Evolutionary conservation across 805 yeast species (phyloP), one percentile per base, ranked within the genome.

Genomic region (Cyberlindnera maclurae): DNA sequence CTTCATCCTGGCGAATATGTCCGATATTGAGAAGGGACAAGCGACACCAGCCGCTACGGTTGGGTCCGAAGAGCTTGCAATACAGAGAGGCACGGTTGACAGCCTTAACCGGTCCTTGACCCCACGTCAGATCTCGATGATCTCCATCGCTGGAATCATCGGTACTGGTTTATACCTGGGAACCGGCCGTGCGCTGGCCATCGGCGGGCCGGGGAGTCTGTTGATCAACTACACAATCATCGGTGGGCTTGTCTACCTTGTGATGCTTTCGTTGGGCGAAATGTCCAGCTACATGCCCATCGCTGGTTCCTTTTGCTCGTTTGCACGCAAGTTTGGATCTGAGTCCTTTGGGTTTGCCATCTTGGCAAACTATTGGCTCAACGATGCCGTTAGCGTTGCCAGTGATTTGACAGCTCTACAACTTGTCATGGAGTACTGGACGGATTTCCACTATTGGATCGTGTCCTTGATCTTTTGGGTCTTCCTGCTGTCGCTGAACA

Each of bases 111-210:
- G 62, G 41, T 55, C 60, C 4, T 51, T 63, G 28, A 46, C 58
- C 28, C 58, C 61, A 20, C 56, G 73, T 33, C 88, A 81, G 47
- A 73, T 80, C 44, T 71, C 77, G 43, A 75, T 83, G 82, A 80
- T 84, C 50, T 86, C 93, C 36, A 69, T 84, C 42, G 89, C 90
- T 42, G 89, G 93, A 31, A 77, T 87, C 45, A 82, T 85, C 46
- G 95, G 94, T 52, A 79, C 89, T 2, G 84, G 83, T 51, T 62
- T 77, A 35, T 62, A 66, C 53, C 69, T 75, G 39, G 79, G 79
- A 46, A 67, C 74, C 34, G 80, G 76, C 42, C 58, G 69, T 48
- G 62, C 72, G 5, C 47, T 70, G 30, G 56, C 58, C 18, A 49
- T 58, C 18, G 71, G 69, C 39, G 74, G 74, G 34, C 74, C 74